A percentile compares a stretch with the other conserved stretches of the same genome.
Evolutionary conservation across 148 eudicot genomes (phyloP).

Genomic region (Mesembryanthemum crystallinum): DNA sequence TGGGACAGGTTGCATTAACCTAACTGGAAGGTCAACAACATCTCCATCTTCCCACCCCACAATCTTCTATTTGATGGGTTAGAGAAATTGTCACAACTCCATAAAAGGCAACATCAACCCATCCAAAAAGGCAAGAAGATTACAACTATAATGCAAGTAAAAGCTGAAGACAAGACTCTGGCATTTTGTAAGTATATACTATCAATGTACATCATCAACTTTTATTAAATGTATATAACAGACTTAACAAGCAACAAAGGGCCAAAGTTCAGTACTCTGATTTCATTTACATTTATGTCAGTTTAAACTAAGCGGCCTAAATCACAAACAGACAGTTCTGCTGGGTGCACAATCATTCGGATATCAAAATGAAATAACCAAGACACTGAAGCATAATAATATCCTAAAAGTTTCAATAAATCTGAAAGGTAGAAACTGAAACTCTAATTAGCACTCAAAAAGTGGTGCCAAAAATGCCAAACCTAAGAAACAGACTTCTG

Average conservation of each 20-base stretch:
- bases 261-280: neutral
- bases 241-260: neutral
- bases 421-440: neutral
- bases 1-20: neutral
- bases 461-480: neutral
- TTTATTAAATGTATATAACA: too few relatives aligned
- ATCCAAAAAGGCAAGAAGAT: neutral
- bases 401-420: neutral
- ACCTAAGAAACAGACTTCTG: neutral
- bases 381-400: neutral
- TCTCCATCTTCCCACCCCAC: neutral
- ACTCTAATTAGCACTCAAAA: neutral
- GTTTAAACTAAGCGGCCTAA: neutral
- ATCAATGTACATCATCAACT: neutral
- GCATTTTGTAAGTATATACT: neutral
- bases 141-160: neutral
- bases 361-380: neutral
- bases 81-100: slow-evolving; percentile 8
- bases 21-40: neutral
- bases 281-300: neutral
- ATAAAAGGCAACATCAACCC: slow-evolving; percentile 4
- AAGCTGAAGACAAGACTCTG: neutral
- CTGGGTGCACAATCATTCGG: neutral
- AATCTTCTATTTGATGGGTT: neutral
- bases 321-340: neutral